phyloP scores from a whole-genome alignment of 2,329 filamentous ascomycete genomes.

The Colletotrichum cereale region DNA sequence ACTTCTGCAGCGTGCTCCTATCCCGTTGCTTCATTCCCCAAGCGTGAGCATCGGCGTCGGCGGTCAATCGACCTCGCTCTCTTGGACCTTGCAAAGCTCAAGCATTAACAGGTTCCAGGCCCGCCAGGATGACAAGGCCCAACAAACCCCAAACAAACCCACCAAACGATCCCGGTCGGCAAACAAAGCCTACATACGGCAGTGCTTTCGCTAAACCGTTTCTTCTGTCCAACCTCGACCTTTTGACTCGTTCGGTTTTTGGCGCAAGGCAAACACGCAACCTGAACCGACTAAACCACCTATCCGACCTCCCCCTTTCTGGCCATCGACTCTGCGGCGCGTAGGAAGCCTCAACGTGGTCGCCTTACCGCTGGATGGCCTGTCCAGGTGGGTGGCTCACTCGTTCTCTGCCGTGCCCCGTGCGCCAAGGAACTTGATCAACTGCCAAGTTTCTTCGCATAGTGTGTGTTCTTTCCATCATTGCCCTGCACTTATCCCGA shows the following conservation, averaged over 20 bases:
- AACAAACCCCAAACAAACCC: not conserved
- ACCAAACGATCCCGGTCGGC: not conserved
- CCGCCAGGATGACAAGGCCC: not conserved
- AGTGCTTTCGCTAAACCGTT: no score
- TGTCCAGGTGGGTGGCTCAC: no score
- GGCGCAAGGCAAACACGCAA: not conserved
- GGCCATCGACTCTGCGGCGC: not conserved
- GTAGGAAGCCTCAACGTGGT: not conserved
- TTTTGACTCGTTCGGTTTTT: not conserved
- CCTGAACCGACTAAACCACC: not conserved
- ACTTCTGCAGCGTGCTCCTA: conserved; percentile 1
- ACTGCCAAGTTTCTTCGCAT: not conserved
- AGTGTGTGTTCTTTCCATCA: not conserved
- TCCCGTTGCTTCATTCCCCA: not conserved
- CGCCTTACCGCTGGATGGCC: not conserved
- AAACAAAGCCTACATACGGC: not conserved
- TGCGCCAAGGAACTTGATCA: not conserved
- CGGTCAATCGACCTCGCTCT: conserved; percentile 5
- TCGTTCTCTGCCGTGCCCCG: not conserved
- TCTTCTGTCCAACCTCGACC: not conserved
- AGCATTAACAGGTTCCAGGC: not conserved
- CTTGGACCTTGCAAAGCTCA: not conserved
- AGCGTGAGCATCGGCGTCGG: not conserved
- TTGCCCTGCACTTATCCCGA: not conserved
- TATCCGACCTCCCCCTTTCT: not conserved